Percentiles rank a stretch among this genome's conserved stretches.
Conservation (phyloP, 768 basidiomycete genomes). For the Pulveroboletus sp. region DNA sequence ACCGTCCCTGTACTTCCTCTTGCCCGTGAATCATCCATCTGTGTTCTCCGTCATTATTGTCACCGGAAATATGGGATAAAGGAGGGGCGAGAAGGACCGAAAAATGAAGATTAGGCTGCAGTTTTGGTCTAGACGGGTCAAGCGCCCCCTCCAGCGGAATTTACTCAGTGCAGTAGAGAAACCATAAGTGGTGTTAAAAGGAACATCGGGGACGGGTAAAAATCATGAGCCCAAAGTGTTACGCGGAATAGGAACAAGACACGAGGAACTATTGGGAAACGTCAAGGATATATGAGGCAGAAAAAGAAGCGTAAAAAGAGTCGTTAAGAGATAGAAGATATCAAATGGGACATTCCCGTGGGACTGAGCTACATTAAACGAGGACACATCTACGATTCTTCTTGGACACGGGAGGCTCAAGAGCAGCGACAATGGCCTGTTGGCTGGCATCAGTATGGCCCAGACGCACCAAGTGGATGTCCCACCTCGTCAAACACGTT, state of each 20-base stretch:
- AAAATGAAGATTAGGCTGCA: slow-evolving; percentile 21
- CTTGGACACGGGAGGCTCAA: slow-evolving; percentile 94
- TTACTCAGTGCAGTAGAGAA: slow-evolving; percentile 25
- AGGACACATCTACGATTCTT: slow-evolving; percentile 78
- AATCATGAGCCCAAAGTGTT: slow-evolving; percentile 22
- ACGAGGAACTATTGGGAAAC: slow-evolving; percentile 22
- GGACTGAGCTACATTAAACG: slow-evolving; percentile 49
- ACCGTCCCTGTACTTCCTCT: slow-evolving; percentile 17
- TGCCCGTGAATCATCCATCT: slow-evolving; percentile 17
- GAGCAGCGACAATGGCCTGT: slow-evolving; percentile 93
- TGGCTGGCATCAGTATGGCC: slow-evolving; percentile 5
- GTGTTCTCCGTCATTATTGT: slow-evolving; percentile 7
- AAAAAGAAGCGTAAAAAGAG: slow-evolving; percentile 27
- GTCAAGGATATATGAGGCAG: slow-evolving; percentile 35
- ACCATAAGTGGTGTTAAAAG: slow-evolving; percentile 11
- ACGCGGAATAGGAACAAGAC: slow-evolving; percentile 17
- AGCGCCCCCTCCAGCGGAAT: slow-evolving; percentile 19
- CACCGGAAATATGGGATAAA: slow-evolving; percentile 7
- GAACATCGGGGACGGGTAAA: slow-evolving; percentile 24
- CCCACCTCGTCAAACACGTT: slow-evolving; percentile 99
- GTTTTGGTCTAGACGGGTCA: slow-evolving; percentile 23
- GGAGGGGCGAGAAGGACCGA: slow-evolving; percentile 1
- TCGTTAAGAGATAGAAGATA: slow-evolving; percentile 34
- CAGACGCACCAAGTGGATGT: slow-evolving; percentile 11
- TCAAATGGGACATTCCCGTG: slow-evolving; percentile 27